Evolutionary conservation across 495 filamentous ascomycete genomes (phyloP), one percentile per base, ranked within the genome.

Genomic region (Xylaria castorea): DNA sequence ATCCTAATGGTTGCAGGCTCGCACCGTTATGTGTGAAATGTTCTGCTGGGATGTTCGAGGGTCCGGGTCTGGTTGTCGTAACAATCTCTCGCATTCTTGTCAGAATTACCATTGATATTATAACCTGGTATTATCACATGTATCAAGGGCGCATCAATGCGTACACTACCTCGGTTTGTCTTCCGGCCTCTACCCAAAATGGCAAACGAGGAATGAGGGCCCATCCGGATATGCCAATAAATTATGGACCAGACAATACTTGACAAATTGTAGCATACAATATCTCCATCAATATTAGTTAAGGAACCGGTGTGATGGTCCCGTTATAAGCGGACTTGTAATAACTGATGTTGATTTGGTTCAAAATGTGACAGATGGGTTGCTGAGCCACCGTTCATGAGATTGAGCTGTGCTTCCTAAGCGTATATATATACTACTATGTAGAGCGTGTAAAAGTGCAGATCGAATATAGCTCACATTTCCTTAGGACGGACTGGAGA

Each of bases 351-450:
- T 67, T 53, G 20, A 38, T 20, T 40, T 20, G 11, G 20, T 46
- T 32, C 18, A 7, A 53, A 73, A 53, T 68, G 70, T 30, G 46
- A 70, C 0, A n/a, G 7, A 50, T 36, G 16, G 5, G 16, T 58
- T 53, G 51, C 25, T 57, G 27, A 57, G 25, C 51, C 46, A 22
- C 46, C n/a, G n/a, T n/a, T n/a, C n/a, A n/a, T n/a, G n/a, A n/a
- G n/a, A 0, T 11, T 12, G 20, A 20, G 46, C 6, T 0, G 46
- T 22, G n/a, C n/a, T 25, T 2, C n/a, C 9, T 3, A 9, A 7
- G 50, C n/a, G 3, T 50, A 22, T n/a, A 25, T 22, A 8, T 3
- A 20, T 22, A 5, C 16, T 46, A 38, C 5, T 38, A 38, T 38
- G 36, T 38, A 20, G 16, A 46, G 16, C n/a, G n/a, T n/a, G n/a